Percentiles rank a stretch among this genome's conserved stretches.
Evolutionary conservation across 2,329 filamentous ascomycete genomes (phyloP).

Genomic region (Knoxdaviesia capensis): DNA sequence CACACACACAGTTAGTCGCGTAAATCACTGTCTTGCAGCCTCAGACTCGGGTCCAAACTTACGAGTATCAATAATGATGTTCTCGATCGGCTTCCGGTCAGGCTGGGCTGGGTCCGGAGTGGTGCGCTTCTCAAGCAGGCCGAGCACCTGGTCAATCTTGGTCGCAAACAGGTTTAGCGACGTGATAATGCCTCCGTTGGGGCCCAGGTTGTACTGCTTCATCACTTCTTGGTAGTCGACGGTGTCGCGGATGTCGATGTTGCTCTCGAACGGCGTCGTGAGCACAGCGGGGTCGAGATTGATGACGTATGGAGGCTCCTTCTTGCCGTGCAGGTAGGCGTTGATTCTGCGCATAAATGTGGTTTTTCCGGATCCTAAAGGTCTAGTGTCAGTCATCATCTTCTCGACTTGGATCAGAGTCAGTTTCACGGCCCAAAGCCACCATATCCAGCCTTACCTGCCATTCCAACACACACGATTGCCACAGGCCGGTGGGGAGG

Average conservation of each 20-base stretch:
- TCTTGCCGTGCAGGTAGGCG: constrained; percentile 66
- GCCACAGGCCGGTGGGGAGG: constrained; percentile 35
- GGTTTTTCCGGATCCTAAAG: constrained; percentile 83
- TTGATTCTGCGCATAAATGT: constrained; percentile 99
- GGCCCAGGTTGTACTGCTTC: constrained; percentile 95
- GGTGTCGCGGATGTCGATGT: constrained; percentile 96
- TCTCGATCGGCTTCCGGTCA: constrained; percentile 44
- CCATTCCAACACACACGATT: constrained; percentile 94
- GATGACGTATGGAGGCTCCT: constrained; percentile 76
- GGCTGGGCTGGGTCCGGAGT: constrained; percentile 39
- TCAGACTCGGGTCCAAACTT: constrained; percentile 4
- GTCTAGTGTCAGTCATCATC: constrained; percentile 3
- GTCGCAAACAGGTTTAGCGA: constrained; percentile 92
- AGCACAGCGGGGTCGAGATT: constrained; percentile 93
- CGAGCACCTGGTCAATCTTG: constrained; percentile 89
- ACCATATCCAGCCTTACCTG: constrained; percentile 31
- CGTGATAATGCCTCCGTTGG: constrained; percentile 91
- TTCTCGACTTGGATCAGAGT: background rate
- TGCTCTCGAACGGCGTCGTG: constrained; percentile 83
- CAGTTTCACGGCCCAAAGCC: background rate
- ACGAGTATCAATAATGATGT: constrained; percentile 82
- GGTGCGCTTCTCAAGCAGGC: constrained; percentile 74
- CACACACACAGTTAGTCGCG: background rate
- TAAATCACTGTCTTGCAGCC: no score
- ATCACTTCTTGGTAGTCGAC: constrained; percentile 99